These are phyloP conservation scores for Pleurotus eryngii DNA, from an alignment of 768 basidiomycete genomes.

Conservation along the genomic window DNA sequence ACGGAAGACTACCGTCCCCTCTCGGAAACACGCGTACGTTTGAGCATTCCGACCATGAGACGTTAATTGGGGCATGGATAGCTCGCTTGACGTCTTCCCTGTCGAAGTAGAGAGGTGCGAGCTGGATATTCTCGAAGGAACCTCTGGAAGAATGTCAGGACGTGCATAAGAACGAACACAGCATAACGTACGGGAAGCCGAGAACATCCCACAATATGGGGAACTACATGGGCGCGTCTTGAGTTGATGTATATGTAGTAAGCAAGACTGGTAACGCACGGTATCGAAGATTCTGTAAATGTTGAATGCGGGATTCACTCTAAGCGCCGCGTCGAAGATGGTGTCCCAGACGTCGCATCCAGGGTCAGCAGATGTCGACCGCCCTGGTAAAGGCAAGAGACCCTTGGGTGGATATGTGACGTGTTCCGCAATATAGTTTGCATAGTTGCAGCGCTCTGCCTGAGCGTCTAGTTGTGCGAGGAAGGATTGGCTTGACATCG, in stretches of 20 bases:
- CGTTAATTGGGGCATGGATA: conserved; percentile 65
- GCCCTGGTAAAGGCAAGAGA: conserved; percentile 63
- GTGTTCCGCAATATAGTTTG: conserved; percentile 56
- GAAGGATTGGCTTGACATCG: conserved; percentile 51
- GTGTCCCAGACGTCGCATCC: conserved; percentile 69
- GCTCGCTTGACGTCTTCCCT: conserved; percentile 62
- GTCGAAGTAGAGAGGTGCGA: conserved; percentile 67
- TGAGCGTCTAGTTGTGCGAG: conserved; percentile 52
- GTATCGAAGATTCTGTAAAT: conserved; percentile 78
- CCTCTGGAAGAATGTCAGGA: conserved; percentile 33
- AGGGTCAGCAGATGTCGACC: conserved; percentile 36
- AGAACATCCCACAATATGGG: conserved; percentile 78
- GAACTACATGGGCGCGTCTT: conserved; percentile 25
- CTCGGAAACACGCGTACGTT: conserved; percentile 55
- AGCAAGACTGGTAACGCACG: conserved; percentile 20
- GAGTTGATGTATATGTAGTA: neutral
- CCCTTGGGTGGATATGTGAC: conserved; percentile 70
- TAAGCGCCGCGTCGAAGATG: conserved; percentile 59
- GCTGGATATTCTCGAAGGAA: conserved; percentile 50
- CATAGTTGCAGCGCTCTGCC: conserved; percentile 57
- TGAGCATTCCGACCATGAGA: conserved; percentile 64
- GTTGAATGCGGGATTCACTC: conserved; percentile 73
- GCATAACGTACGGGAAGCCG: conserved; percentile 62
- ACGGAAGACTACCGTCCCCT: conserved; percentile 59
- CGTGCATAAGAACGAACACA: neutral